These are phyloP conservation scores for Antrodiella citrinella DNA, from an alignment of 768 basidiomycete species.

Conservation along the genomic window DNA sequence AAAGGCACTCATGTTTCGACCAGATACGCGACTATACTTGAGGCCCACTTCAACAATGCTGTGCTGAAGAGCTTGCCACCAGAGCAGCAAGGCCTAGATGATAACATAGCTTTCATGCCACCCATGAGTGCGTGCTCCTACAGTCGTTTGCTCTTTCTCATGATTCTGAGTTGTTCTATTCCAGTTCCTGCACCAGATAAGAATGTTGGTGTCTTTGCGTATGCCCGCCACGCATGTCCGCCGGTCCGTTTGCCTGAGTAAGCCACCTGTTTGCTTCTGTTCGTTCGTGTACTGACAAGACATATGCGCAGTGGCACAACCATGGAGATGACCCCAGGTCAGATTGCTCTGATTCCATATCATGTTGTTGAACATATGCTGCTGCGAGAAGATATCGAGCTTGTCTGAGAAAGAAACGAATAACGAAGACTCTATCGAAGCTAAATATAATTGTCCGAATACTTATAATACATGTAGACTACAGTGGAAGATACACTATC, in stretches of 20 bases:
- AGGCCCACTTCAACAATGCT: constrained; percentile 69
- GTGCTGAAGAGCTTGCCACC: constrained; percentile 81
- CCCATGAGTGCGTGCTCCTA: constrained; percentile 53
- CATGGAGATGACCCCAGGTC: constrained; percentile 70
- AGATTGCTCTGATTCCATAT: constrained; percentile 77
- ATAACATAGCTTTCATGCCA: constrained; percentile 59
- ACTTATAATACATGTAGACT: neutral
- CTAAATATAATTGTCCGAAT: neutral
- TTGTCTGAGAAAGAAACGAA: constrained; percentile 64
- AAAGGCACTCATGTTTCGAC: constrained; percentile 21
- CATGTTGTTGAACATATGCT: constrained; percentile 68
- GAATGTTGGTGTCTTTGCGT: constrained; percentile 71
- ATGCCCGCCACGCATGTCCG: constrained; percentile 65
- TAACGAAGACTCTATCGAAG: no score
- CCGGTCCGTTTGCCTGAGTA: constrained; percentile 64
- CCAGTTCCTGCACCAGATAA: constrained; percentile 76
- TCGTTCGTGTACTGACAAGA: neutral
- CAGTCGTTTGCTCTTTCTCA: neutral
- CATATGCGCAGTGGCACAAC: constrained; percentile 48
- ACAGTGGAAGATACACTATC: neutral
- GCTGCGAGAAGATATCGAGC: constrained; percentile 62
- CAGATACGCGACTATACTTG: constrained; percentile 48
- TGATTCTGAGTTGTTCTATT: no score
- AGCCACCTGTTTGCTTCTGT: constrained; percentile 17
- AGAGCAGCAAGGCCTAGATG: constrained; percentile 69